Base-by-base conservation (phyloP, 345 rosid species). In the Nephelium lappaceum region DNA sequence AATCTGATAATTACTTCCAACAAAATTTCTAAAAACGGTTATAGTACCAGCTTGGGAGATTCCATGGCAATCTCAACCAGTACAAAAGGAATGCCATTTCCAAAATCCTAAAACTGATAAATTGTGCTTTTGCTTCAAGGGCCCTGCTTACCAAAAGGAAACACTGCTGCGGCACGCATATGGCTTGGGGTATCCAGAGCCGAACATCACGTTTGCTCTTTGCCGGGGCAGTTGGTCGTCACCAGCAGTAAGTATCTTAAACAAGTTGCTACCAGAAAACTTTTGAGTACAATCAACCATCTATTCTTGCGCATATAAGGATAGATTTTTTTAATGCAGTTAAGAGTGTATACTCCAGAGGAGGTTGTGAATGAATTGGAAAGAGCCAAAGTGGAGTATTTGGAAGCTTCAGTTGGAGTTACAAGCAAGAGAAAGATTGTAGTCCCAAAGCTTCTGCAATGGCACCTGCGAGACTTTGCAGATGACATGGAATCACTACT, bases 161-260 rank as follows among this genome's bases (percentile, higher is more conserved):
- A 88, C 86, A 86, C 85, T 93, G 57, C 82, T 93, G 0, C 80
- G 91, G 43, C 93, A 92, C 78, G 90, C 94, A 51, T 92, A 92
- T 75, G 98, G 98, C 64, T 82, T 95, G 51, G 95, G 95, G n/a
- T 95, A 88, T 72, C 95, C 97, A 24, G 98, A 93, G 76, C 95
- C 98, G 15, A 92, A 93, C 69, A 88, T 95, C 43, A 92, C 95
- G 21, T 95, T 95, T 61, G 98, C 97, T 15, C 97, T 95, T 76
- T 92, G 98, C 81, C 87, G 97, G 57, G 98, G 98, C 85, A 92
- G 88, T 70, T 90, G 95, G 97, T 95, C 98, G 45, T 95, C 98
- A 60, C 98, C 98, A 45, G 97, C 97, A 9, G 98, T 91, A 88
- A 88, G 95, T 87, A 9, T 55, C 25, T 60, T 60, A n/a, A 60